Percentiles rank a stretch among this genome's conserved stretches.
Conservation (phyloP, 2,329 filamentous ascomycete species). For the Juglanconis sp. region DNA sequence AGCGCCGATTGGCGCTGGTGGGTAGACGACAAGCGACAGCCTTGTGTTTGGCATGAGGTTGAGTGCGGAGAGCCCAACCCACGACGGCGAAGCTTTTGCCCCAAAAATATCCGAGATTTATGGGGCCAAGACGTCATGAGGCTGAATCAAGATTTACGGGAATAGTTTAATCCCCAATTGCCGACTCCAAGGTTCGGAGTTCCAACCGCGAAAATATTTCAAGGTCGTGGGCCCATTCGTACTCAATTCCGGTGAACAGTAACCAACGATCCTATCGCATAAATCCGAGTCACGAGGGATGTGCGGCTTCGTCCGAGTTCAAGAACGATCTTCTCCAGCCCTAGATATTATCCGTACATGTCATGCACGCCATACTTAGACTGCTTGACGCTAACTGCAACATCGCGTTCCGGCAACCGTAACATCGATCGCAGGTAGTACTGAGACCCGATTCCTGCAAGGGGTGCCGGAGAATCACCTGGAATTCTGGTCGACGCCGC, state of each 20-base stretch:
- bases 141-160: not conserved
- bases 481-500: not conserved
- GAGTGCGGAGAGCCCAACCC: not conserved
- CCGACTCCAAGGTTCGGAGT: slow-evolving; percentile 4
- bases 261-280: no score
- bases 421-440: no score
- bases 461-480: not conserved
- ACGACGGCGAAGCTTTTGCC: no score
- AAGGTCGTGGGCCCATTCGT: slow-evolving; percentile 8
- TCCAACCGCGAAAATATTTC: not conserved
- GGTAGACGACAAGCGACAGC: not conserved
- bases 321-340: no score
- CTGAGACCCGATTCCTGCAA: no score
- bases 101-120: not conserved
- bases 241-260: not conserved
- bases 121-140: not conserved
- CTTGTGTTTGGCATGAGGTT: not conserved
- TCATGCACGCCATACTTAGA: no score
- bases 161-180: slow-evolving; percentile 13
- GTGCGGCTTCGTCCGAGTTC: no score
- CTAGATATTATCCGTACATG: no score
- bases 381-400: no score
- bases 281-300: no score
- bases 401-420: no score
- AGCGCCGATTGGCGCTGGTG: no score